phyloP scores from a whole-genome alignment of 139 green algal species.

The Coccomyxa sp. region DNA sequence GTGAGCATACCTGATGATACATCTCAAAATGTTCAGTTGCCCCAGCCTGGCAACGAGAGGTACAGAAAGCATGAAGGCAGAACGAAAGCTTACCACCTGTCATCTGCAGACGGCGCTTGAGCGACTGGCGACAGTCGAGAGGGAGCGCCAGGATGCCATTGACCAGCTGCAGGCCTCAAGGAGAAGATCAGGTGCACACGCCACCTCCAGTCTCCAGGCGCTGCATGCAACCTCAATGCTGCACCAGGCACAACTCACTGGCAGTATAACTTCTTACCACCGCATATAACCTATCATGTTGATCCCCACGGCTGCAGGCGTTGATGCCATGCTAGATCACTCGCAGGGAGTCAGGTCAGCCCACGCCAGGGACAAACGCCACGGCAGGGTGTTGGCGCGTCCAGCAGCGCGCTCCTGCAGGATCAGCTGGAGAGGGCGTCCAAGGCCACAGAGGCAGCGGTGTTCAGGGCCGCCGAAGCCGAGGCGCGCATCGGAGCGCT shows the following conservation, averaged over 20 bases:
- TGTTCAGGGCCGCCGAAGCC: not conserved
- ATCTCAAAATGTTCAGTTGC: not conserved
- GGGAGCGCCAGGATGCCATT: not conserved
- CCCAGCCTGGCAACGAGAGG: not conserved
- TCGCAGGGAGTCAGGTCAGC: too few relatives aligned
- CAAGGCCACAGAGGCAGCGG: not conserved
- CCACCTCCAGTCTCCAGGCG: too few relatives aligned
- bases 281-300: too few relatives aligned
- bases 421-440: not conserved
- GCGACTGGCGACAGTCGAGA: not conserved
- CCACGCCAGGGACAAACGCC: not conserved
- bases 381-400: not conserved
- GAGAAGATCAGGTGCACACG: not conserved
- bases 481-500: not conserved
- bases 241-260: not conserved
- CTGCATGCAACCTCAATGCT: too few relatives aligned
- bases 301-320: too few relatives aligned
- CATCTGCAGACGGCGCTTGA: not conserved
- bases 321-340: too few relatives aligned
- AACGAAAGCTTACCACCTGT: not conserved
- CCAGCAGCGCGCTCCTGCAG: too few relatives aligned
- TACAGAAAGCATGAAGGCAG: not conserved
- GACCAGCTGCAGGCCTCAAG: not conserved
- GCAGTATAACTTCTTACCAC: not conserved
- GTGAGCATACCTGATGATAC: not conserved